Conservation (phyloP, 208 protist genomes). For the Lotmaria passim region DNA sequence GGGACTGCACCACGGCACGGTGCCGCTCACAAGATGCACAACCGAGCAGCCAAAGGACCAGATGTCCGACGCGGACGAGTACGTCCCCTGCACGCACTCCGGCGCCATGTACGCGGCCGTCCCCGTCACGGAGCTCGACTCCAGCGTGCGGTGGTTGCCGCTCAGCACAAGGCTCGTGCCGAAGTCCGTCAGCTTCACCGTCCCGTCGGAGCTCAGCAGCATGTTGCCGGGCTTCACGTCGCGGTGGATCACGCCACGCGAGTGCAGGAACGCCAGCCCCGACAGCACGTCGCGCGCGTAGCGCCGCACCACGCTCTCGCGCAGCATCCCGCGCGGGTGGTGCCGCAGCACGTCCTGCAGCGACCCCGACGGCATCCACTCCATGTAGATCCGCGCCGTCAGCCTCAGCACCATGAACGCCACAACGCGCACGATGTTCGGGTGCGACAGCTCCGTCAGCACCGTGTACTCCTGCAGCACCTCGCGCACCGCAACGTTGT, state of each 20-base stretch:
- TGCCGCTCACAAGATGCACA: slow-evolving; percentile 69
- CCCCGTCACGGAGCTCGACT: slow-evolving; percentile 55
- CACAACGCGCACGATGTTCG: slow-evolving; percentile 73
- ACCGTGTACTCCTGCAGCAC: slow-evolving; percentile 74
- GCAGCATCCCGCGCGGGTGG: slow-evolving; percentile 36
- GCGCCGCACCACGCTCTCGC: slow-evolving; percentile 56
- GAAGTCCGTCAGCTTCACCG: slow-evolving; percentile 83
- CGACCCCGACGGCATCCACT: slow-evolving; percentile 76
- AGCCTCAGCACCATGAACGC: slow-evolving; percentile 59
- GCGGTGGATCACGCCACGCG: slow-evolving; percentile 72
- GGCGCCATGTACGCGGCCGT: slow-evolving; percentile 84
- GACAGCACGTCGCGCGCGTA: slow-evolving; percentile 56
- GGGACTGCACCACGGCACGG: slow-evolving; percentile 56
- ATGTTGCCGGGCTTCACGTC: slow-evolving; percentile 91
- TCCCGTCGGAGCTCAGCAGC: slow-evolving; percentile 68
- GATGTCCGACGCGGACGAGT: slow-evolving; percentile 72
- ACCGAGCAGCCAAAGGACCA: slow-evolving; percentile 84
- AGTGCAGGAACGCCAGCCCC: slow-evolving; percentile 69
- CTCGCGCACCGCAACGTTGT: slow-evolving; percentile 45
- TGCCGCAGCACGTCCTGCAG: slow-evolving; percentile 56
- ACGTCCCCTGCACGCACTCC: slow-evolving; percentile 60
- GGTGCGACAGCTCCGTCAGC: slow-evolving; percentile 63
- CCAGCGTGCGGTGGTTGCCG: slow-evolving; percentile 34
- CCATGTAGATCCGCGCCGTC: slow-evolving; percentile 65
- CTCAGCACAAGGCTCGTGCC: slow-evolving; percentile 61